Evolutionary conservation across 108 stramenopile species (phyloP), one percentile per base, ranked within the genome.

Genomic region (Ochromonas danica): DNA sequence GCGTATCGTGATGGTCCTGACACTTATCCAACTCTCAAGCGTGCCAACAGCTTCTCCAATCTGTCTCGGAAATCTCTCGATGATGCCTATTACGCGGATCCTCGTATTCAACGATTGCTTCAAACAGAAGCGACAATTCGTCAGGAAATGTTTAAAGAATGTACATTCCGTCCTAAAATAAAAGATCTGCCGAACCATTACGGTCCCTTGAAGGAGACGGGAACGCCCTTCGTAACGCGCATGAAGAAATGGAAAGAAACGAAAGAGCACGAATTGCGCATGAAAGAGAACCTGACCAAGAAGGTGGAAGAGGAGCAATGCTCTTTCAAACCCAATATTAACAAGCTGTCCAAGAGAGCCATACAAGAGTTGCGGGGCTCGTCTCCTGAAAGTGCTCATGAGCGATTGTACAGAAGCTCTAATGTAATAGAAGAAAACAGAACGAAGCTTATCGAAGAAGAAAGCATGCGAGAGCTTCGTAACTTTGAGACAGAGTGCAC

Each of bases 401-500:
- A 67, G 6, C 36, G 72, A 75, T 42, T 75, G 36, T 75, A 75
- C 38, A 41, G 10, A 36, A 75, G 40, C 41, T 57, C n/a, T 41
- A 33, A 17, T 28, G 6, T 75, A 6, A 75, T 33, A 10, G 10
- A 3, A 31, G 43, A 45, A 41, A 6, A 75, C 3, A 45, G 35
- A 75, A 41, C 6, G 25, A 6, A 33, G 3, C 3, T 75, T 3
- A 27, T 27, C 51, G 72, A 75, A 60, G 72, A 75, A 10, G 31
- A 75, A 27, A 33, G 27, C 25, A 42, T 75, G 3, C 3, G 25
- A 33, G 72, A 75, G 41, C 14, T 14, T 6, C 43, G 31, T 6
- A 17, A 28, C 3, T 3, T 35, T 35, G 40, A 42, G 83, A 77
- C 71, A 41, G 87, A 86, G 80, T 87, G 87, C 82, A 87, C 87